A percentile compares a stretch with the other conserved stretches of the same genome.
These are phyloP conservation scores for Linnemannia hyalina DNA, from an alignment of 192 early-diverging fungal genomes.

Conservation along the genomic window DNA sequence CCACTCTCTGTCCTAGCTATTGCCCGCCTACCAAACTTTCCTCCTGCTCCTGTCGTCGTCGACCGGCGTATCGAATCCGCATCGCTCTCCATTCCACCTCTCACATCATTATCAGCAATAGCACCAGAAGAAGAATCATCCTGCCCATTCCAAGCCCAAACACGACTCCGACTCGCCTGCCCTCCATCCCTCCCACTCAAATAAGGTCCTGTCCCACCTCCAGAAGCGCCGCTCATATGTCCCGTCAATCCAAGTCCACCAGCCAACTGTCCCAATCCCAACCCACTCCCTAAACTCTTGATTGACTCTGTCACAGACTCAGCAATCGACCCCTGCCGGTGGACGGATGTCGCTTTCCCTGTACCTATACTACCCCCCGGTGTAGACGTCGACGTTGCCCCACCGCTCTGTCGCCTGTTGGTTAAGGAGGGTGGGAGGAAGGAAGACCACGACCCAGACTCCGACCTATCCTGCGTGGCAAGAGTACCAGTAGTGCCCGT, in stretches of 20 bases:
- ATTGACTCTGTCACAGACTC: constrained; percentile 54
- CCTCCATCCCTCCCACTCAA: background rate
- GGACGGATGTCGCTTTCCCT: background rate
- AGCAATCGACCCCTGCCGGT: constrained; percentile 24
- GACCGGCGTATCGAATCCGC: background rate
- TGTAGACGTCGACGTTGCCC: background rate
- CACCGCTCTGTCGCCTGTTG: background rate
- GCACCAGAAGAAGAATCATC: background rate
- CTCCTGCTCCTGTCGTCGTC: background rate
- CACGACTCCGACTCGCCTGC: constrained; percentile 14
- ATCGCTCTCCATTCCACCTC: background rate
- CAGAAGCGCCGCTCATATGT: background rate
- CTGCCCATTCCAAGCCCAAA: constrained; percentile 40
- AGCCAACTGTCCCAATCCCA: constrained; percentile 34
- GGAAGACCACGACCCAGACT: constrained; percentile 19
- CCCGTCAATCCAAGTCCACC: constrained; percentile 32
- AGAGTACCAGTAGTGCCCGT: background rate
- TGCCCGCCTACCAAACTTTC: background rate
- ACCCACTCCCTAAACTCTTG: constrained; percentile 30
- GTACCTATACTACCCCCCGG: background rate
- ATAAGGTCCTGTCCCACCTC: constrained; percentile 20
- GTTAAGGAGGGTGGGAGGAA: constrained; percentile 16
- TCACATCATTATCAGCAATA: background rate
- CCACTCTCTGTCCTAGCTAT: background rate
- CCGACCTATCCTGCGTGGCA: background rate